Evolutionary conservation across 352 stramenopile genomes (phyloP), one percentile per base, ranked within the genome.

Genomic region (Phytophthora ohioensis): DNA sequence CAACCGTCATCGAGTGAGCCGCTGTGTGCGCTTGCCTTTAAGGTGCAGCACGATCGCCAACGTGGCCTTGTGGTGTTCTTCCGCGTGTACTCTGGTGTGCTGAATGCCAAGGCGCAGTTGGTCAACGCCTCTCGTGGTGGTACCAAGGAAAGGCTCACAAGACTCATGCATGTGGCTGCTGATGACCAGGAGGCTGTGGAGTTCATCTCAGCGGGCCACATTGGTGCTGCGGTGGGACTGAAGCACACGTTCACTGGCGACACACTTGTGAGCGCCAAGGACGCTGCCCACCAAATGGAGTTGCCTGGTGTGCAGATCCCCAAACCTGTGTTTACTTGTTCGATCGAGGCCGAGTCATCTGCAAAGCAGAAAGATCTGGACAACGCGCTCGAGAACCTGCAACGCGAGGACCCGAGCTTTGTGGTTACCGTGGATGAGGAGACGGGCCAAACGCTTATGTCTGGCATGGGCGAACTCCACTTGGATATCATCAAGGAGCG

Each of bases 371-470:
- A 92, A 60, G 85, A 94, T 42, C 79, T 99, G 5, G 92, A 94
- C 32, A 78, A 92, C 11, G 94, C 92, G 31, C 73, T 98, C 3
- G 67, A 80, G 34, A 71, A 85, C 47, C 60, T 95, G 43, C 85
- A 95, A 71, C 81, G 83, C 5, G 96, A 99, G 78, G 98, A 99
- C 84, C 98, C 98, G 12, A 99, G 96, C 51, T 97, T 99, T 58
- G 83, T 97, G 35, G 94, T 99, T 2, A 90, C 88, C 39, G 86
- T 98, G 30, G 98, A 99, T 78, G 78, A 92, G 5, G 96, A 99
- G 67, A 99, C 92, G 7, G 98, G 98, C 32, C 94, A 99, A 86
- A 99, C 97, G 47, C 96, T 99, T 64, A 96, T 99, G 64, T 98
- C 88, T 67, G 98, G 98, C 31, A 92, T 98, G 80, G 96, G 96